Evolutionary conservation across 805 yeast species (phyloP).

Genomic region (Zygoascus ofunaensis): DNA sequence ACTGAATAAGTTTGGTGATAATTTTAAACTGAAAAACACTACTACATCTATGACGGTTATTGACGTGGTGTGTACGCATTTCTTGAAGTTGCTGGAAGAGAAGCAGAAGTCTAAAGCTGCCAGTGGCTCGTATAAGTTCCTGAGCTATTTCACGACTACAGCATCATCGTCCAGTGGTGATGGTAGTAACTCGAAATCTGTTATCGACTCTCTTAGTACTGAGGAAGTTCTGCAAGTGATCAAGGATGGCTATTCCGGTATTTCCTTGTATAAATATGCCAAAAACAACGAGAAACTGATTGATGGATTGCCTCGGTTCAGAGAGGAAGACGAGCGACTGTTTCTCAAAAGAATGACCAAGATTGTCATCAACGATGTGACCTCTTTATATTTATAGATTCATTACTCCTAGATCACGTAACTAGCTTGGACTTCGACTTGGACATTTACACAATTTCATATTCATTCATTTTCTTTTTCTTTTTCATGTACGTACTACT

Average conservation of each 20-base stretch:
- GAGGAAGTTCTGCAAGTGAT: constrained; percentile 23
- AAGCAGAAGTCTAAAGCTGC: not conserved
- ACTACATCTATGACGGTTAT: constrained; percentile 6
- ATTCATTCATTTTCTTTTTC: not conserved
- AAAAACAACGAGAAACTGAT: constrained; percentile 7
- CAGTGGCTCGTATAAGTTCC: not conserved
- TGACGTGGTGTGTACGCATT: not conserved
- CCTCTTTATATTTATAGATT: constrained; percentile 11
- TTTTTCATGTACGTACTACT: no score
- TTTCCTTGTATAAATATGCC: constrained; percentile 20
- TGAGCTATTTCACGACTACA: not conserved
- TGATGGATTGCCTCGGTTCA: constrained; percentile 15
- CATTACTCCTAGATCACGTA: no score
- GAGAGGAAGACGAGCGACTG: constrained; percentile 19
- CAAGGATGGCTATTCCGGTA: constrained; percentile 21
- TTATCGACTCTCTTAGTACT: constrained; percentile 14
- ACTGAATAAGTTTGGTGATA: constrained; percentile 16
- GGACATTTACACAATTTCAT: not conserved
- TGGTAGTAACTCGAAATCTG: not conserved
- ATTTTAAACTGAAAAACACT: constrained; percentile 14
- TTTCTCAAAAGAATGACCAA: constrained; percentile 19
- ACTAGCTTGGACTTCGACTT: not conserved
- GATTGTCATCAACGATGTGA: constrained; percentile 15
- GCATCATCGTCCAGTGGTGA: not conserved
- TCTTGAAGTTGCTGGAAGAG: not conserved